These are phyloP conservation scores for Leccinum broughii DNA, from an alignment of 768 basidiomycete genomes.

Conservation along the genomic window DNA sequence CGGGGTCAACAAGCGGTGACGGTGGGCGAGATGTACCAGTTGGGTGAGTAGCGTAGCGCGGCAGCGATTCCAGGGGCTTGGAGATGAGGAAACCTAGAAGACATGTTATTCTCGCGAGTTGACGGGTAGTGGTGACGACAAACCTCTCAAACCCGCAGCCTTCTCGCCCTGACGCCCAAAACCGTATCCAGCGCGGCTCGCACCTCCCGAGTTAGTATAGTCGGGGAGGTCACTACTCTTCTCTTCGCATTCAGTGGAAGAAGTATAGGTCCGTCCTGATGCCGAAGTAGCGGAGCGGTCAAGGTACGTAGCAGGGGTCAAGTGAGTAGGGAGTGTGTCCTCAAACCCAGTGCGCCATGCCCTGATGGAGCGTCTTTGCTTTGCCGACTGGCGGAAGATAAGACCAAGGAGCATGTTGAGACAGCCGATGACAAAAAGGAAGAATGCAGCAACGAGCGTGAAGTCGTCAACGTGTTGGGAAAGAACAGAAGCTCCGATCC, in stretches of 20 bases:
- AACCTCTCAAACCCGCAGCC: conserved; percentile 62
- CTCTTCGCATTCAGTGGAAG: conserved; percentile 34
- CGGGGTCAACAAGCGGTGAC: conserved; percentile 18
- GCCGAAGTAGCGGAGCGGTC: conserved; percentile 26
- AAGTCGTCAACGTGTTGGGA: conserved; percentile 84
- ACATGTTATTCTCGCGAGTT: conserved; percentile 6
- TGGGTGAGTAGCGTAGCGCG: conserved; percentile 52
- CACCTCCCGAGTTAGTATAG: conserved; percentile 20
- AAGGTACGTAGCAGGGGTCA: conserved; percentile 26
- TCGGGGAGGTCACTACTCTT: conserved; percentile 27
- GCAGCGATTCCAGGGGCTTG: conserved; percentile 61
- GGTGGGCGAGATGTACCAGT: conserved; percentile 29
- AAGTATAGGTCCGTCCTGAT: conserved; percentile 25
- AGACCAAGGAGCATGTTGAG: conserved; percentile 80
- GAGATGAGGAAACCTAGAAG: conserved; percentile 53
- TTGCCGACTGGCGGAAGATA: conserved; percentile 65
- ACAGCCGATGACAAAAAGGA: conserved; percentile 90
- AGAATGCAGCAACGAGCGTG: conserved; percentile 87
- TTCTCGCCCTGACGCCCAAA: conserved; percentile 82
- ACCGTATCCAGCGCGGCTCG: conserved; percentile 58
- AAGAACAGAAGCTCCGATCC: conserved; percentile 69
- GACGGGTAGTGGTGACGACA: conserved; percentile 12
- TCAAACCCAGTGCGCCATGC: conserved; percentile 59
- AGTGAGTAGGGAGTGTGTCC: conserved; percentile 50
- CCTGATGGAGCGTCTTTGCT: conserved; percentile 64